Base-by-base conservation (phyloP, 1,284 basidiomycete species). In the Sporisorium iseilematis-ciliati region DNA sequence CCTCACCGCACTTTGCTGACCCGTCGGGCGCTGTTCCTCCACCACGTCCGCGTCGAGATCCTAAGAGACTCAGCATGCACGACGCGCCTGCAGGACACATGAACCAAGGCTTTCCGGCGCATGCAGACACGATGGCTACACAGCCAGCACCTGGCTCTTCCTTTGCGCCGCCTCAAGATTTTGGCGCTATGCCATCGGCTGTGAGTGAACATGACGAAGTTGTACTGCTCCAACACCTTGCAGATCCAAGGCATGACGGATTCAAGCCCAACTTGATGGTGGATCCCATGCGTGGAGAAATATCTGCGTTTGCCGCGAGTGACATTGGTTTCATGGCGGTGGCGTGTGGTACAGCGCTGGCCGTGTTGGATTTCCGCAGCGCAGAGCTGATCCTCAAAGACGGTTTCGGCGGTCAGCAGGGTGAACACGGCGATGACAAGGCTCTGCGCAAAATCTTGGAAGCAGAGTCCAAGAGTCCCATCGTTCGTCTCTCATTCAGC, bases 251-350 rank as follows among this genome's bases (percentile, higher is more conserved):
- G 3, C 52, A 55, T 25, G 68, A 78, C 38, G 82, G 82, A 0
- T 84, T 84, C 78, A 81, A 84, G 60, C 79, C 82, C 12, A 75
- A 78, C 46, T 45, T 77, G 20, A 50, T 84, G 53, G 38, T 84
- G 2, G 75, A 81, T 26, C 60, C 75, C 14, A 60, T 73, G 59
- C 82, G 82, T 4, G 79, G 81, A 16, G 69, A 77, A 29, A 56
- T 80, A 8, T 76, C 79, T 3, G 65, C 72, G 7, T 60, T 75
- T 29, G 76, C 77, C 1, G 46, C 75, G 8, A 74, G 67, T 42
- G 73, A 84, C 61, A 74, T 79, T 38, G 82, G 82, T 12, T 82
- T 84, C 53, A 45, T 81, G 50, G 80, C 82, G 0, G 48, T 79
- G 1, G 82, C 82, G 3, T 78, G 72, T 41, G 79, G 80, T 2